Conservation (phyloP, 1,139 yeast species). For the Nadsonia commutata region DNA sequence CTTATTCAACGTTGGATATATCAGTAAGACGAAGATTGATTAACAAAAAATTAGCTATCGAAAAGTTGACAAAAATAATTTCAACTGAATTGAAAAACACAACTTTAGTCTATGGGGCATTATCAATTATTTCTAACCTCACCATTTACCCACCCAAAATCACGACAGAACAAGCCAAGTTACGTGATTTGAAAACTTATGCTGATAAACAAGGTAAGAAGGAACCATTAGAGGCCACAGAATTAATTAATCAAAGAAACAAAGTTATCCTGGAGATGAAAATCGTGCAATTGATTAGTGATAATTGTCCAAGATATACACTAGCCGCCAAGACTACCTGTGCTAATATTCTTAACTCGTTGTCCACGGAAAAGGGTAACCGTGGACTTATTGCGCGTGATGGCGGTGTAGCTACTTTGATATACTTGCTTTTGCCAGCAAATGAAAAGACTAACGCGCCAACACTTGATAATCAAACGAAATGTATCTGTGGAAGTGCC, state of each 20-base stretch:
- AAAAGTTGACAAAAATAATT: slow-evolving; percentile 11
- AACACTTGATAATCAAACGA: slow-evolving; percentile 10
- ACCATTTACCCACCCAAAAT: slow-evolving; percentile 21
- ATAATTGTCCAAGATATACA: slow-evolving; percentile 17
- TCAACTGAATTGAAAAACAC: slow-evolving; percentile 8
- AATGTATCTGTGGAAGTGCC: slow-evolving; percentile 19
- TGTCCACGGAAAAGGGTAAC: slow-evolving; percentile 19
- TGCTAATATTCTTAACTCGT: slow-evolving; percentile 19
- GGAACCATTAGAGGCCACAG: slow-evolving; percentile 13
- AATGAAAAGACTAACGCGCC: slow-evolving; percentile 6
- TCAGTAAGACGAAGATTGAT: slow-evolving; percentile 19
- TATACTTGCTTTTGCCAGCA: slow-evolving; percentile 17
- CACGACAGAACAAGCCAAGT: slow-evolving; percentile 19
- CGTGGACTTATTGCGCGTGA: slow-evolving; percentile 20
- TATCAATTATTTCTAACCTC: slow-evolving; percentile 20
- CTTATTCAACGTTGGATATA: slow-evolving; percentile 22
- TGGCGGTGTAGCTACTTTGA: slow-evolving; percentile 24
- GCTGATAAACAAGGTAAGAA: slow-evolving; percentile 16
- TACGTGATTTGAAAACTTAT: slow-evolving; percentile 19
- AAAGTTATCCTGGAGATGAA: slow-evolving; percentile 16
- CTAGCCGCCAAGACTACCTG: slow-evolving; percentile 17
- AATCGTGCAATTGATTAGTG: slow-evolving; percentile 17
- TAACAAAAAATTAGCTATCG: slow-evolving; percentile 12
- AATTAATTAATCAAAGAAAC: slow-evolving; percentile 15
- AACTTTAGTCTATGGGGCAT: slow-evolving; percentile 20